Evolutionary conservation across 1,284 basidiomycete species (phyloP).

Genomic region (Peniophora sp.): DNA sequence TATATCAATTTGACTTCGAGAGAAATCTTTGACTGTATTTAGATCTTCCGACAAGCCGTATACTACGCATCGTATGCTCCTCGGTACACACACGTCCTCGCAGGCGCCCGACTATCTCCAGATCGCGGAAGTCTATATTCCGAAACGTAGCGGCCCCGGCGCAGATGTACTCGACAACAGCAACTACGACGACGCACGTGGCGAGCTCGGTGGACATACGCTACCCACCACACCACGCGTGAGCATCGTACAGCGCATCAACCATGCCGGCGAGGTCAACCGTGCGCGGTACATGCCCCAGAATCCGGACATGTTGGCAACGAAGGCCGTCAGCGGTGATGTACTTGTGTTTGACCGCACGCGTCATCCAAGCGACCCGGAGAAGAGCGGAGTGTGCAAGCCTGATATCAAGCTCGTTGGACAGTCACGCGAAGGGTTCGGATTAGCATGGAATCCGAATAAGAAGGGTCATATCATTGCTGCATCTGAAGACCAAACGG

Average conservation of each 20-base stretch:
- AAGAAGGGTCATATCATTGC: conserved; percentile 84
- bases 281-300: conserved; percentile 98
- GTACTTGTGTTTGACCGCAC: conserved; percentile 95
- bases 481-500: conserved; percentile 92
- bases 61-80: conserved; percentile 86
- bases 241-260: conserved; percentile 90
- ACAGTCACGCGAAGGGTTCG: conserved; percentile 95
- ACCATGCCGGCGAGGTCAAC: conserved; percentile 96
- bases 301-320: conserved; percentile 95
- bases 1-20: conserved; percentile 10
- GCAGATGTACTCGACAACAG: conserved; percentile 70
- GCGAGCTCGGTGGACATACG: conserved; percentile 83
- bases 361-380: conserved; percentile 92
- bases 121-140: conserved; percentile 92
- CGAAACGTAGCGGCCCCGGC: conserved; percentile 62
- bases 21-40: conserved; percentile 1
- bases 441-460: conserved; percentile 85
- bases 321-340: conserved; percentile 86
- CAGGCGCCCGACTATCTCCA: conserved; percentile 95
- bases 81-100: conserved; percentile 96
- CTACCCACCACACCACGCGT: conserved; percentile 77
- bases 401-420: conserved; percentile 90
- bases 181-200: conserved; percentile 90
- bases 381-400: conserved; percentile 74
- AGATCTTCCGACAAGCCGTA: conserved; percentile 87